Conservation (phyloP, 73 alveolate species). For the Durusdinium trenchii region DNA sequence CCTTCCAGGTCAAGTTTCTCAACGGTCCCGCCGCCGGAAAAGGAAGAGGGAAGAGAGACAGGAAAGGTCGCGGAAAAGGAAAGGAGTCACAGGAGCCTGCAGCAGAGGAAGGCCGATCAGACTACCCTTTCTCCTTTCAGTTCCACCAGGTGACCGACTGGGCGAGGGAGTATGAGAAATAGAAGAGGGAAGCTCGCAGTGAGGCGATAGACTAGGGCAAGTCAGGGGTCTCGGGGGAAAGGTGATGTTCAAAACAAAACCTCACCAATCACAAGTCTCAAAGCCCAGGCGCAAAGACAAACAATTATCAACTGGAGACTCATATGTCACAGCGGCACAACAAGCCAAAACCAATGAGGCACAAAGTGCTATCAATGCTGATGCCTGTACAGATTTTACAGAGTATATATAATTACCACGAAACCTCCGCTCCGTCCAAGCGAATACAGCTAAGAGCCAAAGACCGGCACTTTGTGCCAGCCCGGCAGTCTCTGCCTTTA, state of each 20-base stretch:
- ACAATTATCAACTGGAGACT: too few relatives aligned
- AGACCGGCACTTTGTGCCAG: slow-evolving; percentile 32
- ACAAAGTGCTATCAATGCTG: neutral
- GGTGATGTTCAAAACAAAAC: too few relatives aligned
- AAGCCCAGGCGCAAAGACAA: too few relatives aligned
- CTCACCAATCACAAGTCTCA: too few relatives aligned
- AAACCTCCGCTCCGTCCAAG: neutral
- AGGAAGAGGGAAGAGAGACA: neutral
- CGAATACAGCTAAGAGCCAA: too few relatives aligned
- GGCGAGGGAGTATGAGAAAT: neutral
- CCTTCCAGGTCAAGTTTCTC: neutral
- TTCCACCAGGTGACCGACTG: neutral
- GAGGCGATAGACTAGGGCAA: neutral
- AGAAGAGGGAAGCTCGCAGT: neutral
- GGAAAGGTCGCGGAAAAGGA: too few relatives aligned
- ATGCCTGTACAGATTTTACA: neutral
- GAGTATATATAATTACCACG: neutral
- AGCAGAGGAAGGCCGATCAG: neutral
- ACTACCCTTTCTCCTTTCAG: slow-evolving; percentile 12
- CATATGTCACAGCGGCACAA: too few relatives aligned
- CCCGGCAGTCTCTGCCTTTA: slow-evolving; percentile 22
- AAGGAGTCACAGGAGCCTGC: too few relatives aligned
- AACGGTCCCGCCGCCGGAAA: neutral
- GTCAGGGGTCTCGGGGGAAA: neutral
- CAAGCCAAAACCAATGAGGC: neutral